phyloP scores from a whole-genome alignment of 2,329 filamentous ascomycete species.

The Hymenoscyphus salicellus region DNA sequence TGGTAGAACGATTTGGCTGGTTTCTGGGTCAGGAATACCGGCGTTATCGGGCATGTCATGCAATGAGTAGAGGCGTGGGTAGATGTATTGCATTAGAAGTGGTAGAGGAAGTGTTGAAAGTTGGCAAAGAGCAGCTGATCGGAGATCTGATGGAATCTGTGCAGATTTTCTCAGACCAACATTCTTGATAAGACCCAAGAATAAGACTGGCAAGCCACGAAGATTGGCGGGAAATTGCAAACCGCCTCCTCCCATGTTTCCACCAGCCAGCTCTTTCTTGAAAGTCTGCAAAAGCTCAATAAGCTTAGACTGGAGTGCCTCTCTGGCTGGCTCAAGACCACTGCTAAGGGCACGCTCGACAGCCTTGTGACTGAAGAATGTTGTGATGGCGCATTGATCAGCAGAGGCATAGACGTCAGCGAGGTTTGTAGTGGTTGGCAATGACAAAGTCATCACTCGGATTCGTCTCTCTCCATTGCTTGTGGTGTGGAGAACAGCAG shows the following conservation, averaged over 20 bases:
- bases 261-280: conserved; percentile 92
- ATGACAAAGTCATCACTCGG: conserved; percentile 84
- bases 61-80: conserved; percentile 77
- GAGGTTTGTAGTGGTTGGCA: conserved; percentile 87
- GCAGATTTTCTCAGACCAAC: conserved; percentile 89
- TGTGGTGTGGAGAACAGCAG: conserved; percentile 92
- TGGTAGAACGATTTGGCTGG: conserved; percentile 84
- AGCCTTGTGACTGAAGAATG: conserved; percentile 96
- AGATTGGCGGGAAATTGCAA: conserved; percentile 93
- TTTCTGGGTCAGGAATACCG: conserved; percentile 78
- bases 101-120: conserved; percentile 91
- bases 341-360: conserved; percentile 84
- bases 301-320: conserved; percentile 86
- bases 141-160: conserved; percentile 89
- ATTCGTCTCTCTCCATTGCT: conserved; percentile 97
- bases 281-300: conserved; percentile 92
- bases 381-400: conserved; percentile 88
- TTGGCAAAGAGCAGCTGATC: conserved; percentile 86
- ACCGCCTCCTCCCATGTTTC: conserved; percentile 88
- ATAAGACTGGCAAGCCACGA: conserved; percentile 81
- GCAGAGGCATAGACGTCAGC: conserved; percentile 92
- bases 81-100: conserved; percentile 89
- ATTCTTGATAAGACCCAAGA: conserved; percentile 94
- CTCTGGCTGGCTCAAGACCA: conserved; percentile 84
- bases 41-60: conserved; percentile 97